Evolutionary conservation across 495 filamentous ascomycete genomes (phyloP).

Genomic region (Neurospora africana): DNA sequence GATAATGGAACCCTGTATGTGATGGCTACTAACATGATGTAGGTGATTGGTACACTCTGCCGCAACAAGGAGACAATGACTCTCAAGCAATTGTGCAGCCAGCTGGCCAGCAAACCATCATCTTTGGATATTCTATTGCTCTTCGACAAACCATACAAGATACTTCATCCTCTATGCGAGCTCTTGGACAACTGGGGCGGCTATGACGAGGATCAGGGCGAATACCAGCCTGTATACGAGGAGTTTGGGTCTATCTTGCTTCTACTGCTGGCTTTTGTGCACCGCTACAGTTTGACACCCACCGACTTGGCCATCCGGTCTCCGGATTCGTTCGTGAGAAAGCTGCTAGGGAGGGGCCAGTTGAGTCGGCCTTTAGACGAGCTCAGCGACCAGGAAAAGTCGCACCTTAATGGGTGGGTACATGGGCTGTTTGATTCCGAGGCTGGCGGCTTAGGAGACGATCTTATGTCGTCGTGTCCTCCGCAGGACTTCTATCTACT

Average conservation of each 20-base stretch:
- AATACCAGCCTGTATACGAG: conserved; percentile 94
- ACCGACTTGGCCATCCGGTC: conserved; percentile 54
- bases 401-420: conserved; percentile 76
- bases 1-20: not conserved
- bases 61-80: conserved; percentile 82
- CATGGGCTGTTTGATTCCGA: conserved; percentile 77
- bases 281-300: conserved; percentile 66
- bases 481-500: conserved; percentile 91
- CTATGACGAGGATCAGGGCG: conserved; percentile 88
- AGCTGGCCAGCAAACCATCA: conserved; percentile 65
- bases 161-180: conserved; percentile 75
- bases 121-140: conserved; percentile 78
- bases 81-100: conserved; percentile 71
- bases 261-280: conserved; percentile 67
- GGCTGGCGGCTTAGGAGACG: conserved; percentile 61
- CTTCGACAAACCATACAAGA: conserved; percentile 63
- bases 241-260: conserved; percentile 88
- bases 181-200: conserved; percentile 73
- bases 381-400: conserved; percentile 61
- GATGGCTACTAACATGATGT: not conserved
- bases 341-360: conserved; percentile 57
- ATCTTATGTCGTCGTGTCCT: conserved; percentile 81
- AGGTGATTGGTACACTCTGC: conserved; percentile 73
- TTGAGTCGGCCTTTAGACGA: conserved; percentile 51
- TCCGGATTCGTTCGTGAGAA: conserved; percentile 64